Base-by-base conservation (phyloP, 805 yeast genomes). In the Myxozyma mucilagina region DNA sequence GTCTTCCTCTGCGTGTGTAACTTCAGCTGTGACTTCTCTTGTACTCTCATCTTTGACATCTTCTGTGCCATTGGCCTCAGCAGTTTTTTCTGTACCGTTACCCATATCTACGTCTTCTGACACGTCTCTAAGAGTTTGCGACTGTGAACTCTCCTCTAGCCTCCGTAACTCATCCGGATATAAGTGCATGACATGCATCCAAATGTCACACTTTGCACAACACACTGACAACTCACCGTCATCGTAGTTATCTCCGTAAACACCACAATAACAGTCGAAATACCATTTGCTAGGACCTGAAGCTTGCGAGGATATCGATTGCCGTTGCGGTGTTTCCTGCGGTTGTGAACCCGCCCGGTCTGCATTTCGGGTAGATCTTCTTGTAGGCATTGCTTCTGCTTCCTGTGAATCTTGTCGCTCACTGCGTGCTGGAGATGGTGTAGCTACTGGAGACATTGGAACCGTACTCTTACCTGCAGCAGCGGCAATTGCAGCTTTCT, bases 231-330 rank as follows among this genome's bases (percentile, higher is more conserved):
- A 65, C 32, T 61, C 61, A 1, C 78, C 79, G 61, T 77, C 80
- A 56, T 78, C 80, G 60, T 69, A 74, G 64, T 77, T 75, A 16
- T 68, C 67, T 16, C 76, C 76, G 53, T 71, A 68, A 8, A 71
- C 66, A 7, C 80, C 80, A 60, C 80, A 78, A 10, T 52, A 14
- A 56, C 80, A 77, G 57, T 77, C 79, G 62, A 77, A 77, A 42
- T 69, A 65, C 80, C 80, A 77, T 6, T 32, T 16, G 4, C 31
- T 32, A 5, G 48, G 42, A 24, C 55, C 49, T 7, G 49, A n/a
- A 10, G 56, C 43, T 44, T 64, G n/a, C 24, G 60, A 42, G 16
- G 66, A 56, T 6, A 51, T 56, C 29, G 60, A 29, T 18, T 47
- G 51, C 38, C 29, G 41, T 38, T 61, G 55, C 29, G 31, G 18